A percentile compares a stretch with the other conserved stretches of the same genome.
phyloP scores from a whole-genome alignment of 2,329 filamentous ascomycete genomes.

The Cercospora zeae-maydis region DNA sequence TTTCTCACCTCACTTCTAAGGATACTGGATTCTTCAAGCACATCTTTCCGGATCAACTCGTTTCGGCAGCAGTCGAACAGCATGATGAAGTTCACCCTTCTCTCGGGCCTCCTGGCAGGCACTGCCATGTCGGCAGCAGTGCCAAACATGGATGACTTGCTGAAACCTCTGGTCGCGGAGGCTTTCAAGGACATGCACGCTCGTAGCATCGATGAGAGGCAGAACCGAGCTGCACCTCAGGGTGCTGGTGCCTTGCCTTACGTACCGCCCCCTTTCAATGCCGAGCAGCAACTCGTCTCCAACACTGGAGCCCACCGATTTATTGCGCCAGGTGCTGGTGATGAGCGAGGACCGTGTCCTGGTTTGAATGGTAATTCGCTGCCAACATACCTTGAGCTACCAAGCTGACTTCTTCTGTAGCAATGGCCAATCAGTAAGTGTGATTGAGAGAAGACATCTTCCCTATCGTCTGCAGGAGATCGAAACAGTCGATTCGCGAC shows the following conservation, averaged over 20 bases:
- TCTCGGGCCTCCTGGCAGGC: background rate
- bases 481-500: background rate
- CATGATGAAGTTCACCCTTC: conserved; percentile 5
- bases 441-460: background rate
- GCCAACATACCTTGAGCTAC: conserved; percentile 16
- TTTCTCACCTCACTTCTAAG: background rate
- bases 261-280: conserved; percentile 33
- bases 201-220: background rate
- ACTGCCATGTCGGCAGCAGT: conserved; percentile 6
- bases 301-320: conserved; percentile 31
- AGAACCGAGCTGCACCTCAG: conserved; percentile 21
- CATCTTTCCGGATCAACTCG: background rate
- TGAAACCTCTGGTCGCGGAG: background rate
- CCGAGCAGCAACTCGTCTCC: conserved; percentile 31
- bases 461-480: background rate
- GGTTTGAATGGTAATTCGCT: conserved; percentile 25
- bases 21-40: background rate
- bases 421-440: conserved; percentile 16
- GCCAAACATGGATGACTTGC: background rate
- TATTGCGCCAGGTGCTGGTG: conserved; percentile 27
- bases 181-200: conserved; percentile 1
- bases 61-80: background rate
- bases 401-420: background rate
- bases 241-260: conserved; percentile 29
- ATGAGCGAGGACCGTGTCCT: conserved; percentile 34